Conservation (phyloP, 495 filamentous ascomycete genomes). For the Tuber microsphaerosporum region DNA sequence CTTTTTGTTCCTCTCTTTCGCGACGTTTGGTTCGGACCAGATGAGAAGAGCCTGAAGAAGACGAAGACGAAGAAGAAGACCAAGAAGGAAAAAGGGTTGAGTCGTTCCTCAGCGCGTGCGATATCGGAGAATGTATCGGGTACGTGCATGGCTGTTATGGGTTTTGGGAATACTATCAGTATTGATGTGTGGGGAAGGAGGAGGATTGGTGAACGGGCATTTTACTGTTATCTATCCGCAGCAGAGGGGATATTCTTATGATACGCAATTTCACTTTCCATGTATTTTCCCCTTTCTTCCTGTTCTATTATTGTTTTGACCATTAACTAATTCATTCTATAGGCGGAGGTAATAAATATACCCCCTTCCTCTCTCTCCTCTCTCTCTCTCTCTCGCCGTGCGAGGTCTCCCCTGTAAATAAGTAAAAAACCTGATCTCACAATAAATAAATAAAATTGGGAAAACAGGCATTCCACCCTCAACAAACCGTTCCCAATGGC, state of each 20-base stretch:
- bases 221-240: conserved; percentile 21
- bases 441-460: background rate
- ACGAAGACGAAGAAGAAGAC: background rate
- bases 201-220: conserved; percentile 21
- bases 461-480: conserved; percentile 16
- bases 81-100: background rate
- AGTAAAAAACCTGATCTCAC: background rate
- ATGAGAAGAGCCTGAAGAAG: background rate
- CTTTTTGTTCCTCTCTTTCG: background rate
- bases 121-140: background rate
- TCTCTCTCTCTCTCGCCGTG: too few species aligned
- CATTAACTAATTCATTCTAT: conserved; percentile 6
- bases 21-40: background rate
- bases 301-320: background rate
- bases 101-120: background rate
- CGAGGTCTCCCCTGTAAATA: background rate
- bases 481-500: conserved; percentile 55
- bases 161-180: background rate
- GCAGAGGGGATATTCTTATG: conserved; percentile 17
- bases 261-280: conserved; percentile 29
- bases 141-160: background rate
- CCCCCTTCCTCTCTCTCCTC: too few species aligned
- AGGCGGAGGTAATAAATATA: conserved; percentile 24
- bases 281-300: conserved; percentile 14
- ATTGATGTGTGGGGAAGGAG: background rate